These are phyloP conservation scores for Eucalyptus cladocalyx DNA, from an alignment of 345 rosid species.

Conservation along the genomic window DNA sequence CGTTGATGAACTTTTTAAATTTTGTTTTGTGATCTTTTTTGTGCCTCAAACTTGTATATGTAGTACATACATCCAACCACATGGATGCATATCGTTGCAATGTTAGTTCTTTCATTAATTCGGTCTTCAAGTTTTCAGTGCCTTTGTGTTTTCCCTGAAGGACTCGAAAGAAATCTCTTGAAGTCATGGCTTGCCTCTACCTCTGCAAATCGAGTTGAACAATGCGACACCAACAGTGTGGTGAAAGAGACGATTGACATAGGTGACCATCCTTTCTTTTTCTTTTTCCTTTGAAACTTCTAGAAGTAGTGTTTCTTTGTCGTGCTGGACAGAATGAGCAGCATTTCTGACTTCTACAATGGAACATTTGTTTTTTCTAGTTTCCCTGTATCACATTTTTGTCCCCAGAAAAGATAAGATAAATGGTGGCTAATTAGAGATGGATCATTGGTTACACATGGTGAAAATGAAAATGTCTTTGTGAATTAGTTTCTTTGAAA, in stretches of 20 bases:
- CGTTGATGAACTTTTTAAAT: neutral
- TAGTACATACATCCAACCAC: neutral
- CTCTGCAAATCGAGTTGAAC: constrained; percentile 19
- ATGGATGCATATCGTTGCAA: neutral
- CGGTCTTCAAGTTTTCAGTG: neutral
- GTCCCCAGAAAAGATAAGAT: neutral
- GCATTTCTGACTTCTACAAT: neutral
- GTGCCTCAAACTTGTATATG: neutral
- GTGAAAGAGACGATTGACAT: constrained; percentile 5
- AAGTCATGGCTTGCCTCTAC: constrained; percentile 67
- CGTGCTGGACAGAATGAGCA: neutral
- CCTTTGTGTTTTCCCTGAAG: constrained; percentile 12
- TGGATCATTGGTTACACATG: neutral
- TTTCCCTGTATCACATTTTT: neutral
- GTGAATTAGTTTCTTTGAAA: neutral
- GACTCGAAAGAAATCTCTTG: constrained; percentile 30
- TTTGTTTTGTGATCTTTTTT: neutral
- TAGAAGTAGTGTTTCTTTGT: neutral
- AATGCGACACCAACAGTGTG: neutral
- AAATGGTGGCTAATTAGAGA: neutral
- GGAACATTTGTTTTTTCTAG: neutral
- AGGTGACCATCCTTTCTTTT: constrained; percentile 21
- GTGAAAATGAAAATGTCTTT: neutral
- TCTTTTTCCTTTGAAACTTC: neutral
- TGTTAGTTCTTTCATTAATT: neutral